These are phyloP conservation scores for Mycena chlorophos DNA, from an alignment of 768 basidiomycete species.

Conservation along the genomic window DNA sequence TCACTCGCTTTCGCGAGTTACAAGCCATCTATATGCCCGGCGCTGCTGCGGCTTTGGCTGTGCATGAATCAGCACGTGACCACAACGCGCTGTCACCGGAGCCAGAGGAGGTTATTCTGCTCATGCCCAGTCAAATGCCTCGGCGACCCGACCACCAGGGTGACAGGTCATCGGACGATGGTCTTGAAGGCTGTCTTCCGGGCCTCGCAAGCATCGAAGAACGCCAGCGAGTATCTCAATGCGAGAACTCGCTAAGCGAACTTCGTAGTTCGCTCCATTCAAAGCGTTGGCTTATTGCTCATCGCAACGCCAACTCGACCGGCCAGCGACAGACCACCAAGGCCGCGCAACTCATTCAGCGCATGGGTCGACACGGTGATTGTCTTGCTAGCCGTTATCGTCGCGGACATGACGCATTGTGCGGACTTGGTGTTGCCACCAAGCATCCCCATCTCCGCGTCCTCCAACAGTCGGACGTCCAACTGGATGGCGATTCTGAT, in stretches of 20 bases:
- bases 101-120: conserved; percentile 16
- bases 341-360: not conserved
- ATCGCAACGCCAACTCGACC: conserved; percentile 27
- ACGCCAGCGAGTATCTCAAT: conserved; percentile 24
- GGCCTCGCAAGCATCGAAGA: conserved; percentile 23
- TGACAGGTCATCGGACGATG: too few species aligned
- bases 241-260: conserved; percentile 19
- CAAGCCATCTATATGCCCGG: conserved; percentile 7
- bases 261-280: conserved; percentile 22
- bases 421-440: not conserved
- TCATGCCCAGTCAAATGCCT: conserved; percentile 20
- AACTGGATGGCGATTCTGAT: not conserved
- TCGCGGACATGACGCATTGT: not conserved
- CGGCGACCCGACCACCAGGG: too few species aligned
- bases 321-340: conserved; percentile 25
- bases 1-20: not conserved
- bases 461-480: not conserved
- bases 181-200: not conserved
- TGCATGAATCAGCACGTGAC: not conserved
- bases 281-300: conserved; percentile 23
- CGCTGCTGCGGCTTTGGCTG: not conserved
- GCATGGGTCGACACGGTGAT: not conserved
- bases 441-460: not conserved
- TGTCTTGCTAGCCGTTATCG: not conserved
- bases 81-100: not conserved